These are phyloP conservation scores for Ganoderma boninense DNA, from an alignment of 1,284 basidiomycete species.

Conservation along the genomic window DNA sequence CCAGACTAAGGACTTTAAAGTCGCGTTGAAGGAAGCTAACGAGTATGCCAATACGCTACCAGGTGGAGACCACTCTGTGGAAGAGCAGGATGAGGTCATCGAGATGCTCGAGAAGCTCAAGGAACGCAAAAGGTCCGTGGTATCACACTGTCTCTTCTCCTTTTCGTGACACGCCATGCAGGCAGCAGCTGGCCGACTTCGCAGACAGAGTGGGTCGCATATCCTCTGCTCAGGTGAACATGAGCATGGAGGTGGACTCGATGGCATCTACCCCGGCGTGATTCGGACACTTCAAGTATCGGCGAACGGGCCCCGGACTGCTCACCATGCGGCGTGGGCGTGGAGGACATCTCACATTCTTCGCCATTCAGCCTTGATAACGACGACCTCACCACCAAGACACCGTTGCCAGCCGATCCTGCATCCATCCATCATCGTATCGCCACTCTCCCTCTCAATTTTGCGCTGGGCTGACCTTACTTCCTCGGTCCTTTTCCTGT, in stretches of 20 bases:
- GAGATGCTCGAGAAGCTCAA: conserved; percentile 65
- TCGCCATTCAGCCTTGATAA: not conserved
- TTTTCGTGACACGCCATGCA: conserved; percentile 24
- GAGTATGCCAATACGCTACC: conserved; percentile 62
- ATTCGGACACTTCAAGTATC: not conserved
- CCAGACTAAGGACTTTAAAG: conserved; percentile 74
- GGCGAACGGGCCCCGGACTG: not conserved
- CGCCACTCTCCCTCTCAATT: too few relatives aligned
- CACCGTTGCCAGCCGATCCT: not conserved
- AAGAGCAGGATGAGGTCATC: conserved; percentile 73
- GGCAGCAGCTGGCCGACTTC: conserved; percentile 53
- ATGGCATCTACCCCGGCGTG: conserved; percentile 56
- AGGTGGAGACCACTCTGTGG: conserved; percentile 69
- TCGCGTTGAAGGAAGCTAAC: conserved; percentile 60
- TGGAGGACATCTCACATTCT: not conserved
- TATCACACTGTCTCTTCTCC: too few relatives aligned
- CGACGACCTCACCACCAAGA: not conserved
- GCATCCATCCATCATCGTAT: too few relatives aligned
- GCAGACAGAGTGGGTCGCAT: conserved; percentile 41
- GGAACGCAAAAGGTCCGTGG: conserved; percentile 63
- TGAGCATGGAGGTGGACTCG: conserved; percentile 61
- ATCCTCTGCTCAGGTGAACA: conserved; percentile 32
- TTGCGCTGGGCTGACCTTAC: conserved; percentile 3
- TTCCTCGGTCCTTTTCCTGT: not conserved
- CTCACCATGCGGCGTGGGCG: not conserved